These are phyloP conservation scores for Aspergillus funiculosus DNA, from an alignment of 495 filamentous ascomycete genomes.

Conservation along the genomic window DNA sequence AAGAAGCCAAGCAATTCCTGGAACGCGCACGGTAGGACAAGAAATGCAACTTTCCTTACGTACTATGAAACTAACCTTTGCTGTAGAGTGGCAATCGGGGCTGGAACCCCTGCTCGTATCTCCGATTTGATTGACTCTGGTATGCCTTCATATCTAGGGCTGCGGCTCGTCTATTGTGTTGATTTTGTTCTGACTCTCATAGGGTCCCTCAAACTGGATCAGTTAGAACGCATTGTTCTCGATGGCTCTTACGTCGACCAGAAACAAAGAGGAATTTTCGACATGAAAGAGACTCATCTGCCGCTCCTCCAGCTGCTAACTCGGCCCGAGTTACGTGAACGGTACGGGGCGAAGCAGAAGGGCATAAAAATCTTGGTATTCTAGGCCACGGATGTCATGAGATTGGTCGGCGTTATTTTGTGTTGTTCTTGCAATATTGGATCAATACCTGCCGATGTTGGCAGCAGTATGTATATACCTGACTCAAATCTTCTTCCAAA, in stretches of 20 bases:
- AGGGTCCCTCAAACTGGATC: constrained; percentile 64
- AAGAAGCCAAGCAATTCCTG: constrained; percentile 75
- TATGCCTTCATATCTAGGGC: constrained; percentile 29
- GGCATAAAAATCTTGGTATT: constrained; percentile 38
- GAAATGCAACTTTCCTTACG: background rate
- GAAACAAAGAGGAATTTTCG: constrained; percentile 86
- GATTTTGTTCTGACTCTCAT: background rate
- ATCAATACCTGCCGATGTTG: no score
- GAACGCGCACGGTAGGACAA: constrained; percentile 50
- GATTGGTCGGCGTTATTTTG: constrained; percentile 14
- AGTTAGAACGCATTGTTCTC: constrained; percentile 73
- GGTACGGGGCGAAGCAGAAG: constrained; percentile 48
- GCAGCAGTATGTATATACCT: no score
- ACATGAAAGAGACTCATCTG: constrained; percentile 83
- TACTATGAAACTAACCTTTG: constrained; percentile 12
- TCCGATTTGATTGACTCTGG: constrained; percentile 76
- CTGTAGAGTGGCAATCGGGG: constrained; percentile 68
- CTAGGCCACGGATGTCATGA: constrained; percentile 19
- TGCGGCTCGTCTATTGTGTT: background rate
- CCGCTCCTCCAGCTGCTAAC: constrained; percentile 67
- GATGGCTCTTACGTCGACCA: constrained; percentile 86
- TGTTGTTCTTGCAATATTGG: background rate
- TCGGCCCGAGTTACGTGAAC: constrained; percentile 59
- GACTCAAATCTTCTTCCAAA: no score
- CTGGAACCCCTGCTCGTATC: constrained; percentile 80